Evolutionary conservation across 2,329 filamentous ascomycete species (phyloP).

Genomic region (Diaporthe sp.): DNA sequence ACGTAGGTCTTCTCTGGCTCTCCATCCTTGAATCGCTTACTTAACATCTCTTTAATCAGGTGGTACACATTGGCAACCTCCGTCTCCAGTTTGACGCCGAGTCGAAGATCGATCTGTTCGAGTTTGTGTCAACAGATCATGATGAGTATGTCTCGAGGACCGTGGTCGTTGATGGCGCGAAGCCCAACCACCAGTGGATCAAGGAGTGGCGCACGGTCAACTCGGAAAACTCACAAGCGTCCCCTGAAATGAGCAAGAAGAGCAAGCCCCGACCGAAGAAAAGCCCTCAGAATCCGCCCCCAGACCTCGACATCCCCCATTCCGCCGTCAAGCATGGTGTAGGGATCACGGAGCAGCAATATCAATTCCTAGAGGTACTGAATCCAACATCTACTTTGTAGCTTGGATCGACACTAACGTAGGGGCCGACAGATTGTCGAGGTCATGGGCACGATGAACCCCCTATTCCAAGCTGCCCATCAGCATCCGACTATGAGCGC

Average conservation of each 20-base stretch:
- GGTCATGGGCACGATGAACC: conserved; percentile 76
- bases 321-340: conserved; percentile 68
- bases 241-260: conserved; percentile 78
- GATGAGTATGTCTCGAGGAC: conserved; percentile 87
- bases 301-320: conserved; percentile 72
- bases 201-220: conserved; percentile 76
- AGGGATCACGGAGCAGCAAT: conserved; percentile 72
- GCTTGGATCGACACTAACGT: conserved; percentile 44
- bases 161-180: conserved; percentile 71
- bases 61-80: conserved; percentile 70
- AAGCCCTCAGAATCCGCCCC: conserved; percentile 70
- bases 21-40: neutral
- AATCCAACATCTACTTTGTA: conserved; percentile 9
- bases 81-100: conserved; percentile 83
- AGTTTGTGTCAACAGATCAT: conserved; percentile 82
- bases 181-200: conserved; percentile 73
- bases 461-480: conserved; percentile 61
- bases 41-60: conserved; percentile 17
- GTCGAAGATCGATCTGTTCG: conserved; percentile 86
- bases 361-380: conserved; percentile 74
- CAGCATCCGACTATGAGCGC: conserved; percentile 66
- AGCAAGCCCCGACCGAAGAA: conserved; percentile 70
- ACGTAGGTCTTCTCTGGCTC: conserved; percentile 68
- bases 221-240: conserved; percentile 68
- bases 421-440: conserved; percentile 67